These are phyloP conservation scores for Stagonosporopsis chrysanthemi DNA, from an alignment of 2,329 filamentous ascomycete genomes.

Conservation along the genomic window DNA sequence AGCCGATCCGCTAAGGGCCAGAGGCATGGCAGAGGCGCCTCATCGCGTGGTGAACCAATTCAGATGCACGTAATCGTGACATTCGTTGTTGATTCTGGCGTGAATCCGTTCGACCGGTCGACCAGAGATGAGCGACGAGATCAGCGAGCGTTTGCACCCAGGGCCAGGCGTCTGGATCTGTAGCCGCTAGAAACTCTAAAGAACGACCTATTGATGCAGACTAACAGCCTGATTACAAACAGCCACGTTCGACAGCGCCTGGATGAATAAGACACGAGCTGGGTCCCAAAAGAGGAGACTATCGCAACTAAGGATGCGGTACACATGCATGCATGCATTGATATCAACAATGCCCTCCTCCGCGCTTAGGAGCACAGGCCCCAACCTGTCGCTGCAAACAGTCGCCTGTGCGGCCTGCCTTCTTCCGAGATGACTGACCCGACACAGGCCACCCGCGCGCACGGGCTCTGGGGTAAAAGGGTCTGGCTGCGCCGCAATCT, in stretches of 20 bases:
- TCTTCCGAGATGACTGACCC: slow-evolving; percentile 9
- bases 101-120: slow-evolving; percentile 13
- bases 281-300: neutral
- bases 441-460: slow-evolving; percentile 7
- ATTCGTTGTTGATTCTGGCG: neutral
- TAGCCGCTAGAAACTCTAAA: neutral
- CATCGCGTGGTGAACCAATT: slow-evolving; percentile 7
- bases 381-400: neutral
- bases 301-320: neutral
- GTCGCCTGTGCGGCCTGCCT: neutral
- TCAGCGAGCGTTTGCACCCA: slow-evolving; percentile 6
- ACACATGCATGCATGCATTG: neutral
- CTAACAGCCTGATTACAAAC: slow-evolving; percentile 3
- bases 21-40: slow-evolving; percentile 2
- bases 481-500: slow-evolving; percentile 15
- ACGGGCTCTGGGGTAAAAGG: slow-evolving; percentile 15
- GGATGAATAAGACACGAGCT: neutral
- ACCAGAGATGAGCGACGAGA: neutral
- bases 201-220: neutral
- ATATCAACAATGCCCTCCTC: neutral
- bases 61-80: slow-evolving; percentile 10
- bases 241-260: neutral
- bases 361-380: slow-evolving; percentile 12
- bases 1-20: slow-evolving; percentile 11
- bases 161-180: slow-evolving; percentile 12